Evolutionary conservation across 2,329 filamentous ascomycete genomes (phyloP).

Genomic region (Pyrenophora graminea): DNA sequence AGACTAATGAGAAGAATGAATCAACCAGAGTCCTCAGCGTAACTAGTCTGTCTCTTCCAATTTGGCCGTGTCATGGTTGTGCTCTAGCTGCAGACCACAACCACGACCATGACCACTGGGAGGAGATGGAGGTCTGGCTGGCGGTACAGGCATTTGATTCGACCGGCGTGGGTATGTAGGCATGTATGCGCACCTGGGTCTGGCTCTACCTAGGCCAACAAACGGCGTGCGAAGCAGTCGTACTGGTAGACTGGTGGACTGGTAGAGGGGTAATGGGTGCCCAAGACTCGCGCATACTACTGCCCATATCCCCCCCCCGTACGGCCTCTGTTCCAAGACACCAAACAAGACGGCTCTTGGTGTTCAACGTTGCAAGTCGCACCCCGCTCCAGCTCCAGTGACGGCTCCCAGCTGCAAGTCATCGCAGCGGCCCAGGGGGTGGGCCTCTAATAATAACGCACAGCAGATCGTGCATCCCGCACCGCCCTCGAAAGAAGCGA

Average conservation of each 20-base stretch:
- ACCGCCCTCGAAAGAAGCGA: conserved; percentile 15
- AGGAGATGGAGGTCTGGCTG: conserved; percentile 2
- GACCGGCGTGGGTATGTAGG: conserved; percentile 3
- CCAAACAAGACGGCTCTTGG: no score
- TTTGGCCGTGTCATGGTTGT: conserved; percentile 1
- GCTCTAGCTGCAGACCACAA: conserved; percentile 4
- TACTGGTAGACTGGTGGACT: no score
- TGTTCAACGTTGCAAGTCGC: no score
- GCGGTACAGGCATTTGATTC: conserved; percentile 8
- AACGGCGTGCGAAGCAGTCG: not conserved
- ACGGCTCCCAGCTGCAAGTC: conserved; percentile 22
- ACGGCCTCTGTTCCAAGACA: not conserved
- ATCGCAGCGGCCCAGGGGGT: conserved; percentile 13
- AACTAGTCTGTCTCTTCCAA: conserved; percentile 1
- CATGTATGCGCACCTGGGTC: not conserved
- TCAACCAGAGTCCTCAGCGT: no score
- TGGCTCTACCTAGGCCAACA: not conserved
- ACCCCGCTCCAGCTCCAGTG: conserved; percentile 6
- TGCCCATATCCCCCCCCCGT: not conserved
- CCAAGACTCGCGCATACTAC: not conserved
- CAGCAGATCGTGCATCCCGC: conserved; percentile 29
- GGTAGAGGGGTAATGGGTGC: not conserved
- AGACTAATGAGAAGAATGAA: no score
- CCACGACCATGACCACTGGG: conserved; percentile 2
- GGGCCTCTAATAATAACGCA: conserved; percentile 33